A percentile compares a stretch with the other conserved stretches of the same genome.
phyloP scores from a whole-genome alignment of 148 eudicot genomes.

The Persicaria tinctoria region DNA sequence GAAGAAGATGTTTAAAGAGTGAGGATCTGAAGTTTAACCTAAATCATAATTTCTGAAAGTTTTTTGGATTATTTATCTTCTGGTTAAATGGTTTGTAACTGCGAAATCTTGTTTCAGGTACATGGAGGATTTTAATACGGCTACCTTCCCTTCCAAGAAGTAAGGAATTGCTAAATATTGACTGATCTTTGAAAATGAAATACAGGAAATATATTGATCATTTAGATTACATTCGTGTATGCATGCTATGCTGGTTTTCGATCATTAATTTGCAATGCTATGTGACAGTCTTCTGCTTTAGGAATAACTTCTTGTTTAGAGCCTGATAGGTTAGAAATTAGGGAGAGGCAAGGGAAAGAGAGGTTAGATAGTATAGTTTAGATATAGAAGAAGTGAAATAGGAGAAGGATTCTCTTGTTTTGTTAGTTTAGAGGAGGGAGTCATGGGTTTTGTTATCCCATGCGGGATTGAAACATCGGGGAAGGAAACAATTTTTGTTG shows the following conservation, averaged over 20 bases:
- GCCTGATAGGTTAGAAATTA: too few species aligned
- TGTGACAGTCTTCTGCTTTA: background rate
- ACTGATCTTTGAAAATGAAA: background rate
- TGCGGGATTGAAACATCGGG: too few species aligned
- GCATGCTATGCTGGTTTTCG: background rate
- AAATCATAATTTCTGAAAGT: background rate
- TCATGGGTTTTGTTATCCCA: too few species aligned
- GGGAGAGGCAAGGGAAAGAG: too few species aligned
- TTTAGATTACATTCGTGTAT: background rate
- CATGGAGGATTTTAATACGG: conserved; percentile 98
- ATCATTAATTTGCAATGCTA: background rate
- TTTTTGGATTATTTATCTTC: background rate
- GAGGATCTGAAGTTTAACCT: conserved; percentile 17
- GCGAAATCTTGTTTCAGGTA: conserved; percentile 35
- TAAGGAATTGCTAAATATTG: conserved; percentile 25
- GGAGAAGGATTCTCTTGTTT: too few species aligned
- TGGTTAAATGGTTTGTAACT: background rate
- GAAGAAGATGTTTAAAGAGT: conserved; percentile 97
- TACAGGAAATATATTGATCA: background rate
- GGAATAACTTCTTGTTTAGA: background rate
- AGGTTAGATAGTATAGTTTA: too few species aligned
- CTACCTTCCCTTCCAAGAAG: conserved; percentile 94
- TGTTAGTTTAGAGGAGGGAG: too few species aligned
- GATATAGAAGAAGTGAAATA: too few species aligned
- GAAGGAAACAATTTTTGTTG: too few species aligned